Conservation (phyloP, 2,329 filamentous ascomycete species). For the Dothistroma pini region DNA sequence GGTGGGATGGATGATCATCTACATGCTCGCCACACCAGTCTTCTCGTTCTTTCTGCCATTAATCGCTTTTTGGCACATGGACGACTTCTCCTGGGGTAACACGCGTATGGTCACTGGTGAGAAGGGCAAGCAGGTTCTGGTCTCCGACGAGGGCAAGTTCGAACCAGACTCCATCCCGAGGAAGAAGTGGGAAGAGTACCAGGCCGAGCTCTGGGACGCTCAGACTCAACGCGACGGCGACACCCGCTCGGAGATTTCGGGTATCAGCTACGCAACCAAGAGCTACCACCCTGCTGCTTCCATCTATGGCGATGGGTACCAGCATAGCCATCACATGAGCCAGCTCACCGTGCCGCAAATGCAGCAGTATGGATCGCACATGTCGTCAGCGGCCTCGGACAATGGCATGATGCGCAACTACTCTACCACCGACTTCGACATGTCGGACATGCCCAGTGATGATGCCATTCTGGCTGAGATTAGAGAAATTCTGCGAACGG, state of each 20-base stretch:
- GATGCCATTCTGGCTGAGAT: slow-evolving; percentile 92
- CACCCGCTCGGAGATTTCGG: slow-evolving; percentile 80
- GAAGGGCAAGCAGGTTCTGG: slow-evolving; percentile 83
- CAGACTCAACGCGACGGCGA: slow-evolving; percentile 85
- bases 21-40: slow-evolving; percentile 83
- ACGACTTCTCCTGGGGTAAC: slow-evolving; percentile 99
- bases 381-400: slow-evolving; percentile 75
- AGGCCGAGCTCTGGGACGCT: slow-evolving; percentile 94
- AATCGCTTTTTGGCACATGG: slow-evolving; percentile 99
- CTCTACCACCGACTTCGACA: slow-evolving; percentile 59
- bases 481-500: slow-evolving; percentile 82
- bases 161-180: slow-evolving; percentile 87
- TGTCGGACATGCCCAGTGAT: slow-evolving; percentile 72
- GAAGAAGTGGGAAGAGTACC: slow-evolving; percentile 99
- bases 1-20: slow-evolving; percentile 99
- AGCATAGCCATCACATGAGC: slow-evolving; percentile 53
- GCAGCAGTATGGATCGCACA: slow-evolving; percentile 55
- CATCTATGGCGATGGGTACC: slow-evolving; percentile 58
- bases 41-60: slow-evolving; percentile 88
- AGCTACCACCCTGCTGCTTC: slow-evolving; percentile 55
- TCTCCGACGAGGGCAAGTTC: slow-evolving; percentile 97
- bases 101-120: slow-evolving; percentile 96
- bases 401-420: slow-evolving; percentile 33
- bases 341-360: slow-evolving; percentile 53
- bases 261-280: slow-evolving; percentile 91